Conservation (phyloP, 257 asterid genomes). For the Rauvolfia tetraphylla region DNA sequence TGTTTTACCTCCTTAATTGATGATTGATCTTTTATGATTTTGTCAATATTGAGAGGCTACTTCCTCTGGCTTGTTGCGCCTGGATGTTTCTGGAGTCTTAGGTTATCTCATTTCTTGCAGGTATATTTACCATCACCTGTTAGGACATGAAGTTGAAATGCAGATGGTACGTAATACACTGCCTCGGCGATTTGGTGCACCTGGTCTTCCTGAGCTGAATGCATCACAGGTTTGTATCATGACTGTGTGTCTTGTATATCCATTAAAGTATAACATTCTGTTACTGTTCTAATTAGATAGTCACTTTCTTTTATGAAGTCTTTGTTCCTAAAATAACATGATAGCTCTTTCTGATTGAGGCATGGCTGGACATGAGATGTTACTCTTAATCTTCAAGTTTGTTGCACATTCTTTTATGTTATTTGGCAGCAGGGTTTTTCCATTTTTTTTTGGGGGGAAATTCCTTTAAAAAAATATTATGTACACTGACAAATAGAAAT, state of each 20-base stretch:
- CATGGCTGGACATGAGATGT: background rate
- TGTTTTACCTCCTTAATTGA: background rate
- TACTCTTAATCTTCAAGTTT: background rate
- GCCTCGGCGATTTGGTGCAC: slow-evolving; percentile 99
- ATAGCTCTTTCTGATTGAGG: background rate
- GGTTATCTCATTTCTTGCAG: slow-evolving; percentile 30
- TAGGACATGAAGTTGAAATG: slow-evolving; percentile 99
- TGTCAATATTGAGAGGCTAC: background rate
- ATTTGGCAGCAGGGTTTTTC: background rate
- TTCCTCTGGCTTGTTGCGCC: background rate
- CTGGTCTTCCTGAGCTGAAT: slow-evolving; percentile 96
- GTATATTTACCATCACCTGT: slow-evolving; percentile 94
- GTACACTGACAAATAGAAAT: background rate
- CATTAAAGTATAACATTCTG: background rate
- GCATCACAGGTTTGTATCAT: slow-evolving; percentile 78
- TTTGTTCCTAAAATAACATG: background rate
- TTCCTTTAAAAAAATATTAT: too few relatives aligned
- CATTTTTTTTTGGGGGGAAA: too few relatives aligned
- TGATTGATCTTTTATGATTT: background rate
- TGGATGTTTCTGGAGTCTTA: slow-evolving; percentile 1
- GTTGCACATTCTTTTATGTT: background rate
- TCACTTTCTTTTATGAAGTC: background rate
- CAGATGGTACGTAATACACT: slow-evolving; percentile 92
- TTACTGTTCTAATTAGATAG: background rate
- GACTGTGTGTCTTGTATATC: background rate